These are phyloP conservation scores for Boletus sp. DNA, from an alignment of 1,284 basidiomycete genomes.

Conservation along the genomic window DNA sequence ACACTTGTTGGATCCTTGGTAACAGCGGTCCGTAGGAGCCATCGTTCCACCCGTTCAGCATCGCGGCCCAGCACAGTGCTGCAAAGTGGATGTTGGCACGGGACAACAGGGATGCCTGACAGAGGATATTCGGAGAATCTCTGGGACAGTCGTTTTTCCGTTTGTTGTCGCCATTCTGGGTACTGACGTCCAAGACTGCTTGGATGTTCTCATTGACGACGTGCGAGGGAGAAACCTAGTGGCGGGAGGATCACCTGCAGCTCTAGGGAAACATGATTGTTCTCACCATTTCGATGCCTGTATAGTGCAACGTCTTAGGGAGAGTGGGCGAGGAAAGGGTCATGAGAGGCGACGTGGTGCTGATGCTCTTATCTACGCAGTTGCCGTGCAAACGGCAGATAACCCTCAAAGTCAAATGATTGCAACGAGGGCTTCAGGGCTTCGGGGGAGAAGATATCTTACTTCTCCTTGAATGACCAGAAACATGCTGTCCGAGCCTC, in stretches of 20 bases:
- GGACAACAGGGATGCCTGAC: neutral
- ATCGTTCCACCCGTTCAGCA: constrained; percentile 29
- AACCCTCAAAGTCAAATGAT: neutral
- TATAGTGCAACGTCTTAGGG: neutral
- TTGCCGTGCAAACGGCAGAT: neutral
- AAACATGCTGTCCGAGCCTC: neutral
- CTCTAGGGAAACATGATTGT: neutral
- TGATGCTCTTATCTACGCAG: neutral
- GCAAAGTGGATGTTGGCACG: constrained; percentile 24
- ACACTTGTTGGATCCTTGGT: constrained; percentile 26
- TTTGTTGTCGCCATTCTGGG: neutral
- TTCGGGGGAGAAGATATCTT: neutral
- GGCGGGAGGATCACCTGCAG: neutral
- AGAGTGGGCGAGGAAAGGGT: neutral
- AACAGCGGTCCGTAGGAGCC: constrained; percentile 28
- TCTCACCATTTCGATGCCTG: neutral
- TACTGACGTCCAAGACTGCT: neutral
- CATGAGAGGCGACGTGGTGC: neutral
- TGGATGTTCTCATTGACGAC: neutral
- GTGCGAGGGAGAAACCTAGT: neutral
- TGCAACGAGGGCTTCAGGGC: neutral
- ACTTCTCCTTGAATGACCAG: too few relatives aligned
- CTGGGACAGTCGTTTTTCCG: neutral
- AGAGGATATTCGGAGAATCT: neutral
- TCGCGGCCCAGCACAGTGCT: constrained; percentile 23